Evolutionary conservation across 192 early-diverging fungal genomes (phyloP), one percentile per base, ranked within the genome.

Genomic region (Backusella australiensis): DNA sequence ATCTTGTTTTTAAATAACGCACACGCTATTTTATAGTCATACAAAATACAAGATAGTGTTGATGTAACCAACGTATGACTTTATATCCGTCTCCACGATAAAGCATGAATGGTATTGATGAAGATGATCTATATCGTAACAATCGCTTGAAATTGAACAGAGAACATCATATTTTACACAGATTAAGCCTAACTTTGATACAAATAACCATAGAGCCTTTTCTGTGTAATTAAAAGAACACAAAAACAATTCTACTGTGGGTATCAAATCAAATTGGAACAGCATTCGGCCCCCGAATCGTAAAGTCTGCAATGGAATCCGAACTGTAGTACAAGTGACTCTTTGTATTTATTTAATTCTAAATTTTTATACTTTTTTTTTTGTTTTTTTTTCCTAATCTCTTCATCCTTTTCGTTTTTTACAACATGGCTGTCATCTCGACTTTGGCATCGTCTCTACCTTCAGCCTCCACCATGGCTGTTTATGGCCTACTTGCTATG

Each of bases 401-500:
- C 67, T n/a, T 69, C 35, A 38, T 69, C 36, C 34, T 3, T 21
- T 69, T n/a, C 36, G n/a, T 69, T 69, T 38, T 35, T 34, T 15
- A 34, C 12, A 71, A 41, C 3, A 75, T 75, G 73, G 73, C 73
- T 21, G 32, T 75, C 73, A 63, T 75, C 41, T 75, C 73, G 7
- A 65, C 66, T 69, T 34, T 72, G 59, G 42, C 21, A 29, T 29
- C 39, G 3, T 19, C 15, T 49, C 21, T 46, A 23, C 78, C 78
- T n/a, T 74, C 78, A 32, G 21, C 46, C 6, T 35, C 26, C 8
- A 59, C 76, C 11, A 19, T 81, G 21, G 38, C 59, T 26, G 38
- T 75, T 38, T 81, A 81, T 72, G 71, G 39, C 2, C 21, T 71
- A 11, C 72, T 81, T 29, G 67, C 53, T 26, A 2, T 66, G 1